Base-by-base conservation (phyloP, 1,284 basidiomycete genomes). In the Puccinia brachypodii region DNA sequence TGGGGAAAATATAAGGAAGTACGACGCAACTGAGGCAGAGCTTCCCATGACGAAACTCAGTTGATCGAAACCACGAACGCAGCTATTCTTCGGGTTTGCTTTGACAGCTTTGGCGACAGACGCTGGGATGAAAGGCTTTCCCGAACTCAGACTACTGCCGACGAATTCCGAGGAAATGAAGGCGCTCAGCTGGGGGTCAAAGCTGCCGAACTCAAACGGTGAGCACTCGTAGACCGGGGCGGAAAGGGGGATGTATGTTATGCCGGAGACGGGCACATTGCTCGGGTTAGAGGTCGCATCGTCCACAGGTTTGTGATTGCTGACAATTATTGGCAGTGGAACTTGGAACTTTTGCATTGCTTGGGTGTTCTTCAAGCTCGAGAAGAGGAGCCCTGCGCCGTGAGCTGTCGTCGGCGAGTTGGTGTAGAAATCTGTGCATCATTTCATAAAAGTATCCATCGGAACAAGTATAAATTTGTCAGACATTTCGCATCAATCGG, bases 141-240 rank as follows among this genome's bases (percentile, higher is more conserved):
- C 87, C 74, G 86, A 85, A 75, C 85, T 84, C 38, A 87, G 60
- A 31, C 71, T 36, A 0, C 85, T 87, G 13, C 88, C 88, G 31
- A 88, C 83, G 83, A 86, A 87, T 83, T 87, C 84, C 14, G 87
- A 80, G 14, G 86, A 85, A 14, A 85, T 80, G 73, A 86, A 86
- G 1, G 84, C 84, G 14, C 84, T 80, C 1, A 86, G 81, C n/a
- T 76, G 82, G 14, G 85, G 87, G 40, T 88, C 87, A 88, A 88
- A 89, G 0, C 87, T 85, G 3, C 89, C 89, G 76, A 88, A 89
- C 83, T 89, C 88, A 80, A 85, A 87, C 0, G 88, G 88, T 0
- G 86, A 88, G 77, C 88, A 88, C 83, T 89, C 89, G 85, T 87
- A 89, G 16, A 87, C 83, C 9, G 88, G 87, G 1, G 87, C 47